A percentile compares a stretch with the other conserved stretches of the same genome.
phyloP scores from a whole-genome alignment of 257 asterid species.

The Nicotiana attenuata region DNA sequence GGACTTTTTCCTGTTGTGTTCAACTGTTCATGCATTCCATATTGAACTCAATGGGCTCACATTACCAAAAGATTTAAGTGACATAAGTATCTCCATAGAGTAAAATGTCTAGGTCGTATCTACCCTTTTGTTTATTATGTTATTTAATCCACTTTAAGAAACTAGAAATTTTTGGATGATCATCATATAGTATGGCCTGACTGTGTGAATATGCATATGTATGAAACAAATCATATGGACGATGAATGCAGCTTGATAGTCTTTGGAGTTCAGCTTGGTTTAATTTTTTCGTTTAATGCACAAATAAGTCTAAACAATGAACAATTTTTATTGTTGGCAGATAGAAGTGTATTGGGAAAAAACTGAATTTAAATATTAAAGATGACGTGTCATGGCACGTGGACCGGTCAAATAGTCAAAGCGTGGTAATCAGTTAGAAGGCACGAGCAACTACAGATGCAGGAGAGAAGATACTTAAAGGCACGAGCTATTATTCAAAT shows the following conservation, averaged over 20 bases:
- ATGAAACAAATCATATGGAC: neutral
- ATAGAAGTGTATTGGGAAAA: too few relatives aligned
- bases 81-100: neutral
- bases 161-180: neutral
- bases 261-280: neutral
- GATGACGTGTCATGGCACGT: too few relatives aligned
- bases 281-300: neutral
- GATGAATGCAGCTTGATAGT: neutral
- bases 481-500: too few relatives aligned
- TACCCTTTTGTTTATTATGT: neutral
- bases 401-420: too few relatives aligned
- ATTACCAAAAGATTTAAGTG: too few relatives aligned
- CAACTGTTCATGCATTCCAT: neutral
- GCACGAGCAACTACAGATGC: too few relatives aligned
- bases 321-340: constrained; percentile 26
- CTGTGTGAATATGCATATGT: neutral
- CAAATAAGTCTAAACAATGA: too few relatives aligned
- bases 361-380: too few relatives aligned
- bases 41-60: neutral
- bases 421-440: too few relatives aligned
- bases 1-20: neutral
- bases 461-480: too few relatives aligned
- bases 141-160: too few relatives aligned
- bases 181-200: neutral
- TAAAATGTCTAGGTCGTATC: neutral